Base-by-base conservation (phyloP, 108 stramenopile genomes). In the Skeletonema tropicum region DNA sequence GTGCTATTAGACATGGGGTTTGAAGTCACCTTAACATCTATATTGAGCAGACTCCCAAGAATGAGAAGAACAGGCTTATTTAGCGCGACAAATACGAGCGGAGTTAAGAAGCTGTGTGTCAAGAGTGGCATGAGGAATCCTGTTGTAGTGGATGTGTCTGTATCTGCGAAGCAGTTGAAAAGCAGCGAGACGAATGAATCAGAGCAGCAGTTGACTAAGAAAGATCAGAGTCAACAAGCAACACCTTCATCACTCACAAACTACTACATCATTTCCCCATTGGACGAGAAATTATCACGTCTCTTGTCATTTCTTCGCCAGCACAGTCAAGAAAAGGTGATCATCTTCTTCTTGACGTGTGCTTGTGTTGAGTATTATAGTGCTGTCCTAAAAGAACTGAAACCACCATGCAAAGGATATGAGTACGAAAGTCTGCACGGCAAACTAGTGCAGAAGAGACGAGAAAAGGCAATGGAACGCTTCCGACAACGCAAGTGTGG, bases 41-140 rank as follows among this genome's bases (percentile, higher is more conserved):
- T 99, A 57, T 78, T 98, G 42, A 67, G 78, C 14, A 69, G 83
- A 17, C 75, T 99, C 10, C 99, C 99, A 0, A 94, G 95, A 78
- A 97, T 98, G 92, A 84, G 99, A 66, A 75, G 98, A 39, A 99
- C 99, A 1, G 98, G 97, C 9, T 88, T 99, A 19, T 99, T 99
- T 75, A 95, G 93, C 38, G 99, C 99, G 9, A 99, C 91, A 9
- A 89, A 86, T 32, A 90, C 78, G 5, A 82, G 76, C 23, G 80
- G 77, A 12, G 82, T 94, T 0, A 90, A 92, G 79, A 90, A 92
- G 69, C 80, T 92, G 63, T 81, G 97, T 45, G 89, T 90, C 15
- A 79, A 95, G 30, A 97, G 97, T 39, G 99, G 99, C 3, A 83
- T 99, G 90, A 87, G 98, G 26, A 98, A 99, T 79, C 99, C 99